phyloP scores from a whole-genome alignment of 202 grass and related monocot species.

The Hordeum pubiflorum region DNA sequence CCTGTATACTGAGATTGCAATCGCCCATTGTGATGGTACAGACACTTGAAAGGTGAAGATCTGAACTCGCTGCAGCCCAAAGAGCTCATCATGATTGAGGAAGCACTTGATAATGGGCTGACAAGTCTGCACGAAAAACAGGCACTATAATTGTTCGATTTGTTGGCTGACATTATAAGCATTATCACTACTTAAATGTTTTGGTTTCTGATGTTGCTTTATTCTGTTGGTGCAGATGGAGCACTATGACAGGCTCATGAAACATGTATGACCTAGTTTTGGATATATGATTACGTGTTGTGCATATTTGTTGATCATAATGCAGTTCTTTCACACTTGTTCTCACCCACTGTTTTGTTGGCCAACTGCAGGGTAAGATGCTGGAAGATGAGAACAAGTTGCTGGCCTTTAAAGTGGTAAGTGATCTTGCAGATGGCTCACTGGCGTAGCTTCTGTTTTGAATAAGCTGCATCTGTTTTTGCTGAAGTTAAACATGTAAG shows the following conservation, averaged over 20 bases:
- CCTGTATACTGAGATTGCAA: not conserved
- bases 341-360: not conserved
- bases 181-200: not conserved
- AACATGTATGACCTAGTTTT: slow-evolving; percentile 41
- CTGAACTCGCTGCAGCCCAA: slow-evolving; percentile 78
- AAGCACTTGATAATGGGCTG: slow-evolving; percentile 72
- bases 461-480: not conserved
- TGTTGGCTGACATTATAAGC: not conserved
- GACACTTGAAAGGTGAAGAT: slow-evolving; percentile 93
- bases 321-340: not conserved
- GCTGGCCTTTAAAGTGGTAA: slow-evolving; percentile 67
- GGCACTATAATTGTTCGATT: slow-evolving; percentile 34
- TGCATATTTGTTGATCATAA: slow-evolving; percentile 7
- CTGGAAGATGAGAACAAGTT: slow-evolving; percentile 92
- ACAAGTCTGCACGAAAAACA: slow-evolving; percentile 42
- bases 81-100: slow-evolving; percentile 82
- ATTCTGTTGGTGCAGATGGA: slow-evolving; percentile 57
- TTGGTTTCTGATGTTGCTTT: slow-evolving; percentile 31
- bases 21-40: slow-evolving; percentile 7
- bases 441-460: not conserved
- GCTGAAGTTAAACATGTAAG: not conserved
- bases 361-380: slow-evolving; percentile 45
- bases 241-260: slow-evolving; percentile 50
- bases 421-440: slow-evolving; percentile 12
- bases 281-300: not conserved